Evolutionary conservation across 2,329 filamentous ascomycete genomes (phyloP), one percentile per base, ranked within the genome.

Genomic region (Hypoxylon sp.): DNA sequence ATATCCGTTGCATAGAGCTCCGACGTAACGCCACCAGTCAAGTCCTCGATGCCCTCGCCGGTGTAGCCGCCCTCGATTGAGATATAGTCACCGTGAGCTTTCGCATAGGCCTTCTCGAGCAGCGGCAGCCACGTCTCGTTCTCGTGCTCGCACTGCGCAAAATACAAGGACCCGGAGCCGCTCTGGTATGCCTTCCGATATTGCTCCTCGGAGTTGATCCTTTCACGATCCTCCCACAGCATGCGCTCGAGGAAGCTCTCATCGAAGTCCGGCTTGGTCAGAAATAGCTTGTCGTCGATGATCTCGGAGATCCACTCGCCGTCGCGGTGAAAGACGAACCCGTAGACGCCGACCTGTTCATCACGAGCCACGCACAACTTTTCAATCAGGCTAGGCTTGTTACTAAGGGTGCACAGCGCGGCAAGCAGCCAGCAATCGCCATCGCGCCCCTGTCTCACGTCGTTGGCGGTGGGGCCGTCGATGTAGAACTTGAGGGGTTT

Each of bases 371-470:
- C 89, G 68, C 91, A 95, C 7, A 93, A 81, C 56, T 81, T 85
- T 74, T 93, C 87, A 55, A 95, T 91, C 64, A 94, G 76, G 0
- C 86, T 88, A 19, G 85, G 79, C 76, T 91, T 91, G 73, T 92
- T 92, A 68, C 87, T 89, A 64, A 96, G 83, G 0, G 91, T 92
- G 64, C 89, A 92, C 43, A 96, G 77, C 0, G 91, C 91, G 6
- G 93, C 90, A 80, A 97, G 88, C 59, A 95, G 86, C 92, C 92
- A 97, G 75, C 93, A 96, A 73, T 97, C 91, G 1, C 92, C 92
- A 65, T 90, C 87, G 7, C 85, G 84, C 1, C 92, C 92, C 75
- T 95, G 92, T 30, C 90, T 85, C 19, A 96, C 89, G 76, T 96
- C 92, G 67, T 89, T 90, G 17, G 91, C 89, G 7, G 87, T 89